phyloP scores from a whole-genome alignment of 139 green algal genomes.

The Ettlia oleoabundans region DNA sequence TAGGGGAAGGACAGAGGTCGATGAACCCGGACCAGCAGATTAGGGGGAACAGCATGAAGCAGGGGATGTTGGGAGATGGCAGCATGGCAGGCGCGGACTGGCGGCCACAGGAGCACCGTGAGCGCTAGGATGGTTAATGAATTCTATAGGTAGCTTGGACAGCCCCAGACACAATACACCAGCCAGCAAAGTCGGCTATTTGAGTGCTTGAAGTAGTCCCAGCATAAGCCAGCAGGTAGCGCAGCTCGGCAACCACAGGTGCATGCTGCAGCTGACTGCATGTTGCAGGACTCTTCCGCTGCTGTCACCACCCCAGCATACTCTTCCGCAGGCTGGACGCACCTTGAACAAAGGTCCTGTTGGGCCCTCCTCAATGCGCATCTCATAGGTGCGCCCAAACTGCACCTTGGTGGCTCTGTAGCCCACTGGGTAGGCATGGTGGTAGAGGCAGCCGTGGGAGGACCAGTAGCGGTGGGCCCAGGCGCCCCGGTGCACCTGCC shows the following conservation, averaged over 20 bases:
- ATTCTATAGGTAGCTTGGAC: background rate
- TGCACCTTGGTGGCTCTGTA: conserved; percentile 56
- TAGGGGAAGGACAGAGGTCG: background rate
- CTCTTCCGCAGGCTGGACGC: background rate
- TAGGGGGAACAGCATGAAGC: too few species aligned
- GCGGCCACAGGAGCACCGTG: too few species aligned
- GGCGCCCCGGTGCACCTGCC: conserved; percentile 41
- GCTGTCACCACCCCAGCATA: background rate
- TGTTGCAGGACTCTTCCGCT: background rate
- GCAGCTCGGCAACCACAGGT: too few species aligned
- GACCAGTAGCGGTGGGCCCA: conserved; percentile 62
- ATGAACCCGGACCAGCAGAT: background rate
- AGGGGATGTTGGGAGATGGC: too few species aligned
- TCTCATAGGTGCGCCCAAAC: conserved; percentile 53
- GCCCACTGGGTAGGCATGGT: conserved; percentile 63
- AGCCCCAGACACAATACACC: background rate
- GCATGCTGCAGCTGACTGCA: too few species aligned
- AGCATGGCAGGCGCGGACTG: too few species aligned
- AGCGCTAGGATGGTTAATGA: too few species aligned
- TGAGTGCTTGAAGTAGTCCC: too few species aligned
- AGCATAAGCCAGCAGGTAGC: too few species aligned
- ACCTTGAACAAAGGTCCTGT: conserved; percentile 52
- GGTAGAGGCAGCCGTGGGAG: conserved; percentile 53
- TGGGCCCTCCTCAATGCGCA: conserved; percentile 44
- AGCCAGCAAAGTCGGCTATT: too few species aligned